Percentiles rank a stretch among this genome's conserved stretches.
These are phyloP conservation scores for Cercophora newfieldiana DNA, from an alignment of 495 filamentous ascomycete genomes.

Conservation along the genomic window DNA sequence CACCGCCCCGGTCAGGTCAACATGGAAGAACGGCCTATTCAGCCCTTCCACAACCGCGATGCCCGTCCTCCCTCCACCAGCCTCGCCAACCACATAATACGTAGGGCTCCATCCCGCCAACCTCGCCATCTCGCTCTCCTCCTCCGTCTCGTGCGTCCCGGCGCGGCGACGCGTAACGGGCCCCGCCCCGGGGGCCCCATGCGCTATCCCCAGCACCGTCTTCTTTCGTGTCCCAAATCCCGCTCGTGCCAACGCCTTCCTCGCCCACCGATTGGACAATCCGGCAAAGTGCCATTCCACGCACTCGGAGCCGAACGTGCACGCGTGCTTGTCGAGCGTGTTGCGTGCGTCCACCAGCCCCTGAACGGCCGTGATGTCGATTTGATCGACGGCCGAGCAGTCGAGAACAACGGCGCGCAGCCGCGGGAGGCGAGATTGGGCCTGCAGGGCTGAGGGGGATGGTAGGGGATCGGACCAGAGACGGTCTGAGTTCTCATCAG, in stretches of 20 bases:
- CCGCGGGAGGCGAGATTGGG: constrained; percentile 21
- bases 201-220: no score
- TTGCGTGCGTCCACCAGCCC: constrained; percentile 35
- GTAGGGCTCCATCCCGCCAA: constrained; percentile 11
- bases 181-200: no score
- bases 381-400: constrained; percentile 31
- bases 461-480: background rate
- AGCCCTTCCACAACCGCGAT: constrained; percentile 19
- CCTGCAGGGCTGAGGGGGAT: background rate
- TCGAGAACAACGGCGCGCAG: constrained; percentile 39
- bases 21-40: constrained; percentile 38
- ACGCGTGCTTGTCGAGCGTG: constrained; percentile 33
- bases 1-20: constrained; percentile 28
- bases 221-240: constrained; percentile 24
- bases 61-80: no score
- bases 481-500: background rate
- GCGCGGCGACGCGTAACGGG: no score
- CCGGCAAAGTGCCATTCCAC: constrained; percentile 41
- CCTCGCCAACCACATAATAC: background rate
- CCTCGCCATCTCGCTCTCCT: constrained; percentile 3
- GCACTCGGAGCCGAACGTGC: constrained; percentile 14
- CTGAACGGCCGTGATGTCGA: constrained; percentile 38
- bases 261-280: constrained; percentile 33
- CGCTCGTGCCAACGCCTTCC: constrained; percentile 9
- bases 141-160: no score